Conservation (phyloP, 1,284 basidiomycete genomes). For the Boletellus sp. region DNA sequence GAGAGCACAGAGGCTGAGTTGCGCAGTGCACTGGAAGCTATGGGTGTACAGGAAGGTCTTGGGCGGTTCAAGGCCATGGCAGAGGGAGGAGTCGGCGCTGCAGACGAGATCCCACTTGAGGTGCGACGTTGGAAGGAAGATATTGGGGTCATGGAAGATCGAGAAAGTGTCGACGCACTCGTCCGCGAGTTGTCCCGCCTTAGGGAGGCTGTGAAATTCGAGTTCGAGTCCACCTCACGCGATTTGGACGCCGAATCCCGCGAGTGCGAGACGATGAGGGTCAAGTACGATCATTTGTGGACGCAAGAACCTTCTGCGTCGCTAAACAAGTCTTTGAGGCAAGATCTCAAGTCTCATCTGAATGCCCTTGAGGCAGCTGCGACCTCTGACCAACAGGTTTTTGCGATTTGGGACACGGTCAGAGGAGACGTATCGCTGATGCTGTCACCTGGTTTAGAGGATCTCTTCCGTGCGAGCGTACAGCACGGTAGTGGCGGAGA, state of each 20-base stretch:
- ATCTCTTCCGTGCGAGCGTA: slow-evolving; percentile 64
- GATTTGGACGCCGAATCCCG: slow-evolving; percentile 76
- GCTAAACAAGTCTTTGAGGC: slow-evolving; percentile 68
- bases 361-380: slow-evolving; percentile 76
- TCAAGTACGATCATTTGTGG: slow-evolving; percentile 87
- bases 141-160: slow-evolving; percentile 61
- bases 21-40: slow-evolving; percentile 75
- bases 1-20: slow-evolving; percentile 84
- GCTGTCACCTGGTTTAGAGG: slow-evolving; percentile 63
- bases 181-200: slow-evolving; percentile 62
- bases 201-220: slow-evolving; percentile 57
- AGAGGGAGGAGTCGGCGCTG: slow-evolving; percentile 66
- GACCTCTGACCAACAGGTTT: slow-evolving; percentile 76
- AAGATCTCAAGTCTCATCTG: slow-evolving; percentile 79
- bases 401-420: slow-evolving; percentile 71
- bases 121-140: slow-evolving; percentile 80
- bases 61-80: slow-evolving; percentile 73
- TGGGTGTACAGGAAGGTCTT: slow-evolving; percentile 81
- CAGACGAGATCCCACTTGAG: slow-evolving; percentile 70
- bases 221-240: slow-evolving; percentile 57
- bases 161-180: slow-evolving; percentile 62
- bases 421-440: slow-evolving; percentile 68
- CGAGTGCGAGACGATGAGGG: slow-evolving; percentile 81
- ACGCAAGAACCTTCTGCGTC: slow-evolving; percentile 84
- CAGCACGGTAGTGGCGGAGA: slow-evolving; percentile 47